Conservation (phyloP, 306 rosid species). For the Lithocarpus polystachyus region DNA sequence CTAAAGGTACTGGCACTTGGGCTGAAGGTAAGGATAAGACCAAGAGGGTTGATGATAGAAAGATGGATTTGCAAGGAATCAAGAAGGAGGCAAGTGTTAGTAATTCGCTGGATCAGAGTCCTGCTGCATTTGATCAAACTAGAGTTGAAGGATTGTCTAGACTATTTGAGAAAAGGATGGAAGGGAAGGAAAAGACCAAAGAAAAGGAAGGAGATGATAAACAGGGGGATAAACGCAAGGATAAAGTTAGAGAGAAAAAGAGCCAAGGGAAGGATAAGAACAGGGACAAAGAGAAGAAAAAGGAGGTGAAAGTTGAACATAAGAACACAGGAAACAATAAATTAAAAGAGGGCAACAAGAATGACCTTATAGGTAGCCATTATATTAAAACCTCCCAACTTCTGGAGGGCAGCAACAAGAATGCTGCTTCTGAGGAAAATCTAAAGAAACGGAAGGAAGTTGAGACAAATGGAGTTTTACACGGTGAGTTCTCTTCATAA, state of each 20-base stretch:
- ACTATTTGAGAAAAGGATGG: slow-evolving; percentile 35
- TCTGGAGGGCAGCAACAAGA: slow-evolving; percentile 40
- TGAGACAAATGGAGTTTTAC: slow-evolving; percentile 73
- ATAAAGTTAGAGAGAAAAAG: slow-evolving; percentile 69
- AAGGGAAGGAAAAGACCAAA: slow-evolving; percentile 42
- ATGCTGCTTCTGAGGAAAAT: slow-evolving; percentile 44
- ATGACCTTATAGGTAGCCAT: slow-evolving; percentile 35
- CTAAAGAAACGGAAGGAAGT: slow-evolving; percentile 75
- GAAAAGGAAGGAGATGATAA: slow-evolving; percentile 62
- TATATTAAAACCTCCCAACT: slow-evolving; percentile 37
- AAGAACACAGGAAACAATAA: slow-evolving; percentile 30
- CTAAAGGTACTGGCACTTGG: slow-evolving; percentile 41
- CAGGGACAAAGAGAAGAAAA: slow-evolving; percentile 75
- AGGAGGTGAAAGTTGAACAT: slow-evolving; percentile 33
- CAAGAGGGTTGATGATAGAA: slow-evolving; percentile 44
- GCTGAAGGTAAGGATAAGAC: slow-evolving; percentile 49
- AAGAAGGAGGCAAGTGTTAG: slow-evolving; percentile 27
- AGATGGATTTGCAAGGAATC: slow-evolving; percentile 46
- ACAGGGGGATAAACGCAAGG: slow-evolving; percentile 59
- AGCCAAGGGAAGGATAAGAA: slow-evolving; percentile 76
- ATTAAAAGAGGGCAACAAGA: slow-evolving; percentile 46
- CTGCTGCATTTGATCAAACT: slow-evolving; percentile 38
- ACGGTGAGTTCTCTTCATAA: slow-evolving; percentile 67
- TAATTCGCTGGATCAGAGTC: slow-evolving; percentile 43
- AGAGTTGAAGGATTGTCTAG: slow-evolving; percentile 48